A percentile compares a stretch with the other conserved stretches of the same genome.
Conservation (phyloP, 306 rosid species). For the Rubus parviflorus region DNA sequence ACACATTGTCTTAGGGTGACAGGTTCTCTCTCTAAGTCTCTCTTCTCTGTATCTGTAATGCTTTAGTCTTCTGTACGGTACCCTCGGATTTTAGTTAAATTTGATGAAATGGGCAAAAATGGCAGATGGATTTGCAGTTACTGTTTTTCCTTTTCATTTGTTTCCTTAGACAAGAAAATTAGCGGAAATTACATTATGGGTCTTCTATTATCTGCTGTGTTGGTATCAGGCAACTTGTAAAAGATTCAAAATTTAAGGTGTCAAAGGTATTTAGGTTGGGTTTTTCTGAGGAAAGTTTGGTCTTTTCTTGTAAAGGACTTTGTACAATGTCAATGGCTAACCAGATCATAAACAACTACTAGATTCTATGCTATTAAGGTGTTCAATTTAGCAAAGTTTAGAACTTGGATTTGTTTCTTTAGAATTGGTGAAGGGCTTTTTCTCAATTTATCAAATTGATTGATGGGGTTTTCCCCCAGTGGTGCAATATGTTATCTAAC, state of each 20-base stretch:
- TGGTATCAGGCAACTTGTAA: not conserved
- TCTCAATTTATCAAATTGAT: no score
- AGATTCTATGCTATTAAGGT: not conserved
- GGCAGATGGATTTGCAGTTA: conserved; percentile 7
- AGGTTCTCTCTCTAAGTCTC: not conserved
- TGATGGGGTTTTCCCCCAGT: no score
- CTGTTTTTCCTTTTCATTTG: not conserved
- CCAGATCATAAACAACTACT: not conserved
- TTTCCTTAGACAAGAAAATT: not conserved
- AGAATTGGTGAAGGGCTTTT: no score
- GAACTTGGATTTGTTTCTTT: conserved; percentile 4
- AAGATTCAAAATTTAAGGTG: not conserved
- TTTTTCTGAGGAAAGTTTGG: not conserved
- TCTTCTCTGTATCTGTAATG: not conserved
- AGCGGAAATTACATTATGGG: not conserved
- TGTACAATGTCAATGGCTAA: not conserved
- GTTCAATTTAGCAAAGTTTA: not conserved
- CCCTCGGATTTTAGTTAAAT: not conserved
- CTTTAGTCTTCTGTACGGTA: not conserved
- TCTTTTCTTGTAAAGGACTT: not conserved
- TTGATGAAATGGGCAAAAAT: not conserved
- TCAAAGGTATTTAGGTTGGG: not conserved
- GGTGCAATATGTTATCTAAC: no score
- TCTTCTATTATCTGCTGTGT: not conserved
- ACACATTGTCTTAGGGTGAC: not conserved